A percentile compares a stretch with the other conserved stretches of the same genome.
Evolutionary conservation across 1,284 basidiomycete species (phyloP).

Genomic region (Tylopilus sp.): DNA sequence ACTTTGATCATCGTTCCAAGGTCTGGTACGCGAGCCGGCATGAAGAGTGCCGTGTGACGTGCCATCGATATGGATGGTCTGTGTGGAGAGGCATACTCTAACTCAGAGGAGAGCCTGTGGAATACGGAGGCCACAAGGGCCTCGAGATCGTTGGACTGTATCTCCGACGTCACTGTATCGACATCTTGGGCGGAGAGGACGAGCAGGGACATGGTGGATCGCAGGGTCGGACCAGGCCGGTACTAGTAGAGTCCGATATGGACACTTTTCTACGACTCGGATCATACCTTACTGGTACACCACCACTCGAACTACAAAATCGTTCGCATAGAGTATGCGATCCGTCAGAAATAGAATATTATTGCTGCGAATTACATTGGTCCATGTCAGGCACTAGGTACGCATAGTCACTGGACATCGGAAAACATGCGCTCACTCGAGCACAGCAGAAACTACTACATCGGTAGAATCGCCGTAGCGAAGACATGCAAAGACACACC

Average conservation of each 20-base stretch:
- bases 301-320: too few relatives aligned
- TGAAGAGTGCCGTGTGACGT: constrained; percentile 60
- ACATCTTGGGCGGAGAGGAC: constrained; percentile 54
- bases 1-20: constrained; percentile 64
- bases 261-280: too few relatives aligned
- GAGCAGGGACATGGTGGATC: constrained; percentile 39
- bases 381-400: too few relatives aligned
- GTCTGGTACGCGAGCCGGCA: constrained; percentile 59
- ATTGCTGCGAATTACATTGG: too few relatives aligned
- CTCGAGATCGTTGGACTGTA: constrained; percentile 46
- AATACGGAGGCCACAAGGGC: constrained; percentile 57
- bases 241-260: too few relatives aligned
- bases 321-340: too few relatives aligned
- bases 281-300: too few relatives aligned
- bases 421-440: too few relatives aligned
- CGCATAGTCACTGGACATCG: too few relatives aligned
- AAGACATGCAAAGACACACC: background rate
- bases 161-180: constrained; percentile 38
- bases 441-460: too few relatives aligned
- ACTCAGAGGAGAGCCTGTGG: constrained; percentile 30
- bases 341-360: too few relatives aligned
- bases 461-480: background rate
- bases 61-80: constrained; percentile 45
- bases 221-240: too few relatives aligned
- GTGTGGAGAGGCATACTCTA: constrained; percentile 43